Conservation (phyloP, 2,329 filamentous ascomycete genomes). For the Sphaerulina musiva region DNA sequence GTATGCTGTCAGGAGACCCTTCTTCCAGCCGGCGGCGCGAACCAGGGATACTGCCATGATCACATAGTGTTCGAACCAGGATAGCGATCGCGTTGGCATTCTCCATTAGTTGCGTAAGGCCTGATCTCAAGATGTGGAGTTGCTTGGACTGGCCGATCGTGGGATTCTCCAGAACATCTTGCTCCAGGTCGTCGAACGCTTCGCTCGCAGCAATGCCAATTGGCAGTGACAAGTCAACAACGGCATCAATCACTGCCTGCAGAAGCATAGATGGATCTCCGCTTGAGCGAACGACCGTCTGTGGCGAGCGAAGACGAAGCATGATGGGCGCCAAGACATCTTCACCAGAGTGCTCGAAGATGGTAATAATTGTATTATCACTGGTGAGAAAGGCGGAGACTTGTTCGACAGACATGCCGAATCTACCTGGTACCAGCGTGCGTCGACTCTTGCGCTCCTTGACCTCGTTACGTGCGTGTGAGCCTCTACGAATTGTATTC, state of each 20-base stretch:
- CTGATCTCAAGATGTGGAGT: constrained; percentile 63
- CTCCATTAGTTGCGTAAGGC: constrained; percentile 72
- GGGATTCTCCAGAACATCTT: constrained; percentile 76
- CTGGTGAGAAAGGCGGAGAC: constrained; percentile 81
- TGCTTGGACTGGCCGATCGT: constrained; percentile 69
- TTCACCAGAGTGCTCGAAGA: constrained; percentile 81
- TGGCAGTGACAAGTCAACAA: constrained; percentile 83
- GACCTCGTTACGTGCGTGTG: constrained; percentile 9
- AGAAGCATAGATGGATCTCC: constrained; percentile 83
- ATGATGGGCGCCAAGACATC: constrained; percentile 80
- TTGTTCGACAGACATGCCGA: constrained; percentile 67
- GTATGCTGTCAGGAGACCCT: constrained; percentile 1
- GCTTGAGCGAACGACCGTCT: constrained; percentile 76
- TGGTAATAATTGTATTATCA: constrained; percentile 85
- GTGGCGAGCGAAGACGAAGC: constrained; percentile 62
- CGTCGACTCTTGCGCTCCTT: constrained; percentile 13
- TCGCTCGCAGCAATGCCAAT: constrained; percentile 80
- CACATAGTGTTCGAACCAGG: constrained; percentile 74
- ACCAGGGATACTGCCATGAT: constrained; percentile 58
- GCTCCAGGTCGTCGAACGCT: constrained; percentile 75
- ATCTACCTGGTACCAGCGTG: constrained; percentile 17
- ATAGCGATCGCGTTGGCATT: constrained; percentile 76
- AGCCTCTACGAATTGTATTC: background rate
- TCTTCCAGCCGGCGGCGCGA: constrained; percentile 6
- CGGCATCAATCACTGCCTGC: constrained; percentile 83